Evolutionary conservation across 176 grass and related monocot species (phyloP).

Genomic region (Hyparrhenia diplandra): DNA sequence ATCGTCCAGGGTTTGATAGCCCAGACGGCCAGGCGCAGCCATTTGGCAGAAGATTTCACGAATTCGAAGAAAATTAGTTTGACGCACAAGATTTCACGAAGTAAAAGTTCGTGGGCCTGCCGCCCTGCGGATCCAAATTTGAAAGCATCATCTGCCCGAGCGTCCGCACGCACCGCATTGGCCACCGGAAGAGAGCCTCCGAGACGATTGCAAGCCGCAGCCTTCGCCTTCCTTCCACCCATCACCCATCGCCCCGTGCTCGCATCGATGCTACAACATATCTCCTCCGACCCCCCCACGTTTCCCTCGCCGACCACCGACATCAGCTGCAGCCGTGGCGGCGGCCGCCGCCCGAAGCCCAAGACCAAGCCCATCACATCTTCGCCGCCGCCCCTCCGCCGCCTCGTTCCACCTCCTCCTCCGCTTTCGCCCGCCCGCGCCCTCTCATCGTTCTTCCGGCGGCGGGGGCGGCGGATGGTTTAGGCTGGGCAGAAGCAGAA

Average conservation of each 20-base stretch:
- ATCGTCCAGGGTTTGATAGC: neutral
- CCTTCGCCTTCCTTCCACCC: neutral
- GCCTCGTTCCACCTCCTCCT: constrained; percentile 28
- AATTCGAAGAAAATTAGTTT: neutral
- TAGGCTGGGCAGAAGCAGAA: neutral
- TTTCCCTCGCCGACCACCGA: neutral
- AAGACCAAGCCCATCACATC: constrained; percentile 29
- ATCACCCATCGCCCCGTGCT: constrained; percentile 6
- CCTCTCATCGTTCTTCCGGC: neutral
- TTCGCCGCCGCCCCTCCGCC: constrained; percentile 7
- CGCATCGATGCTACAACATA: constrained; percentile 28
- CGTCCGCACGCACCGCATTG: too few species aligned
- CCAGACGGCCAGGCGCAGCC: neutral
- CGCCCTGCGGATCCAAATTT: neutral
- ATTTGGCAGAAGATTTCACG: neutral
- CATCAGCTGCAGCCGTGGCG: constrained; percentile 16
- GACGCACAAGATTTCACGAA: neutral
- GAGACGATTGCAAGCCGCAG: neutral
- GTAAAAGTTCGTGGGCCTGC: too few species aligned
- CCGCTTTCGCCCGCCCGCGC: constrained; percentile 15
- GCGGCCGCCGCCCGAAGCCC: neutral
- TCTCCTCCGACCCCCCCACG: neutral
- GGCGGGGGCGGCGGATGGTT: constrained; percentile 29
- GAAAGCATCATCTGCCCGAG: neutral
- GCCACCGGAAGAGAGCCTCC: too few species aligned